A percentile compares a stretch with the other conserved stretches of the same genome.
phyloP scores from a whole-genome alignment of 2,329 filamentous ascomycete genomes.

The Neonectria hederae region DNA sequence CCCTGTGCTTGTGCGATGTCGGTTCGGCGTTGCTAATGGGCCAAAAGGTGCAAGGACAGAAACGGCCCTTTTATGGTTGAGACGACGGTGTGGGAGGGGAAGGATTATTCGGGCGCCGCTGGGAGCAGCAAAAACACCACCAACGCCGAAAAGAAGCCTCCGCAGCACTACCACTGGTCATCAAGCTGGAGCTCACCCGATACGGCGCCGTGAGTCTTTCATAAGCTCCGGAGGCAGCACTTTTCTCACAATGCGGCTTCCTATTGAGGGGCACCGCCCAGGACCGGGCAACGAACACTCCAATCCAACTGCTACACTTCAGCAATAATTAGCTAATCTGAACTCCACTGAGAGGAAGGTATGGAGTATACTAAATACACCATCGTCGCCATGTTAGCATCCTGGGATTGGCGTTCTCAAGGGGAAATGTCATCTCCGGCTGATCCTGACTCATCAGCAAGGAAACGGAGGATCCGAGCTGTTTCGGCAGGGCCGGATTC shows the following conservation, averaged over 20 bases:
- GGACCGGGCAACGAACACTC: background rate
- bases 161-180: slow-evolving; percentile 47
- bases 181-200: slow-evolving; percentile 49
- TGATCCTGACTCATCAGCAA: slow-evolving; percentile 2
- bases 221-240: background rate
- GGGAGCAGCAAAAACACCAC: slow-evolving; percentile 30
- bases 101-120: slow-evolving; percentile 28
- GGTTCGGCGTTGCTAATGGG: slow-evolving; percentile 10
- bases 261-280: background rate
- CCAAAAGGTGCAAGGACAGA: slow-evolving; percentile 58
- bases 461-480: background rate
- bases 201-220: slow-evolving; percentile 30
- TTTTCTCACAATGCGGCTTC: background rate
- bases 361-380: too few species aligned
- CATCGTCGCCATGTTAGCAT: background rate
- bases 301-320: too few species aligned
- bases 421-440: background rate
- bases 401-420: background rate
- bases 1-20: slow-evolving; percentile 1
- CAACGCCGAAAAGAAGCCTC: slow-evolving; percentile 27
- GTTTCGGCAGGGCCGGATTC: background rate
- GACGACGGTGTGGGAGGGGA: slow-evolving; percentile 70
- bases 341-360: too few species aligned
- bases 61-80: slow-evolving; percentile 68
- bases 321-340: background rate